A percentile compares a stretch with the other conserved stretches of the same genome.
These are phyloP conservation scores for Candida alai DNA, from an alignment of 805 yeast genomes.

Conservation along the genomic window DNA sequence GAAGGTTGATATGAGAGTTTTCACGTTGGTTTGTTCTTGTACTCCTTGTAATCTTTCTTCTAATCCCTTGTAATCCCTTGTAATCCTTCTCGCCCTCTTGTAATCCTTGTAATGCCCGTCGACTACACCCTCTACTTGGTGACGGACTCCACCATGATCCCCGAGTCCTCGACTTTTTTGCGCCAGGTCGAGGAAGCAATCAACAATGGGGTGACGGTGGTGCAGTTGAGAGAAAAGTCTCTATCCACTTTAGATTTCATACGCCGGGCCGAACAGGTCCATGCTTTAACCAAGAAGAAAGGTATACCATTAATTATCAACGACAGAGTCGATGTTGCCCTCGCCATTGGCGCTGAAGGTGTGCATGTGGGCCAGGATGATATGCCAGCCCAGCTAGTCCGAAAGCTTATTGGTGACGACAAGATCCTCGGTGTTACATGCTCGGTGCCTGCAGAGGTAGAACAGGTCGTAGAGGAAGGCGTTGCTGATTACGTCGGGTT, in stretches of 20 bases:
- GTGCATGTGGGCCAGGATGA: conserved; percentile 93
- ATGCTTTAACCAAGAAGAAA: conserved; percentile 52
- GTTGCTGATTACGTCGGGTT: conserved; percentile 80
- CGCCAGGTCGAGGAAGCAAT: conserved; percentile 64
- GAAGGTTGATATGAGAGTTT: too few species aligned
- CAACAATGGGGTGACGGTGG: conserved; percentile 70
- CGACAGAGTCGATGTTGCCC: conserved; percentile 83
- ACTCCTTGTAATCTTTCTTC: too few species aligned
- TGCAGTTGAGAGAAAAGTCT: conserved; percentile 80
- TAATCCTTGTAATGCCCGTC: conserved; percentile 10
- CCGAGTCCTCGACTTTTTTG: conserved; percentile 44
- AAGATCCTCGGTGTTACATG: conserved; percentile 82
- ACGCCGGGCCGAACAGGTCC: conserved; percentile 55
- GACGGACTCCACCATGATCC: conserved; percentile 75
- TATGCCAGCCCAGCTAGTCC: conserved; percentile 57
- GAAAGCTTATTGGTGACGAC: conserved; percentile 64
- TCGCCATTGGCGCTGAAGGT: conserved; percentile 88
- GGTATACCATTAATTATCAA: conserved; percentile 79
- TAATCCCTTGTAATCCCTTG: too few species aligned
- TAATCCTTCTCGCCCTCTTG: too few species aligned
- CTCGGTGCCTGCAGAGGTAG: conserved; percentile 53
- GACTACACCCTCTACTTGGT: conserved; percentile 73
- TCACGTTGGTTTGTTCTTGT: too few species aligned
- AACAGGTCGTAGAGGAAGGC: conserved; percentile 43
- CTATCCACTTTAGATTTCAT: conserved; percentile 67